These are phyloP conservation scores for Monosporascus sp. DNA, from an alignment of 2,329 filamentous ascomycete genomes.

Conservation along the genomic window DNA sequence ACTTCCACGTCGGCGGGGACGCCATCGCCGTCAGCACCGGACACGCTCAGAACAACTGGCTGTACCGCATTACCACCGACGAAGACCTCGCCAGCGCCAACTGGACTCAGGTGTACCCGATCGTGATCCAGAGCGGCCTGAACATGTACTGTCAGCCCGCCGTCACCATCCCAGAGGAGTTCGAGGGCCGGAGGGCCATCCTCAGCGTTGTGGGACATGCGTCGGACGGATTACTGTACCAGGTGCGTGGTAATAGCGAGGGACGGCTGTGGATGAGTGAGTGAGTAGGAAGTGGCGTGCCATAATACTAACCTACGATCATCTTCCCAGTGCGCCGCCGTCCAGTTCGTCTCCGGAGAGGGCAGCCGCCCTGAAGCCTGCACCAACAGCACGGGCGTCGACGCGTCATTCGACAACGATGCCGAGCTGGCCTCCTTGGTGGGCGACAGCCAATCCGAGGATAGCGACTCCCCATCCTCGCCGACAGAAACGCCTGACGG, in stretches of 20 bases:
- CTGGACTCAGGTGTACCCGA: constrained; percentile 51
- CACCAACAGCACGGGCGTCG: constrained; percentile 32
- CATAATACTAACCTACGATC: not conserved
- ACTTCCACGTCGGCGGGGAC: constrained; percentile 55
- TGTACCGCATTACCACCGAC: constrained; percentile 53
- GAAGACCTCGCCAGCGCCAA: constrained; percentile 40
- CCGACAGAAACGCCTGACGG: constrained; percentile 12
- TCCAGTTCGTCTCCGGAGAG: constrained; percentile 47
- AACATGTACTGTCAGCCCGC: constrained; percentile 48
- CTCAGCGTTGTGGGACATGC: constrained; percentile 46
- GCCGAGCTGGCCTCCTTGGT: constrained; percentile 24
- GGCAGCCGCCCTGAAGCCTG: constrained; percentile 25
- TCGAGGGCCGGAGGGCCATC: constrained; percentile 49
- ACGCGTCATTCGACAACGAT: constrained; percentile 25
- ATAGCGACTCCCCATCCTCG: not conserved
- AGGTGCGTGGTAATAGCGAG: constrained; percentile 33
- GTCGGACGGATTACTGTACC: constrained; percentile 50
- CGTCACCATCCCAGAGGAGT: constrained; percentile 43
- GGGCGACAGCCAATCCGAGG: constrained; percentile 9
- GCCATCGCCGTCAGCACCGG: constrained; percentile 40
- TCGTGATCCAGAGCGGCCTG: constrained; percentile 48
- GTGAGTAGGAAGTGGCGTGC: too few relatives aligned
- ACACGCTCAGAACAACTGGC: constrained; percentile 49
- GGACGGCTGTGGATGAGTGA: too few relatives aligned
- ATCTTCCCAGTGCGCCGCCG: constrained; percentile 42